Conservation (phyloP, 2,329 filamentous ascomycete genomes). For the Scedosporium aurantiacum region DNA sequence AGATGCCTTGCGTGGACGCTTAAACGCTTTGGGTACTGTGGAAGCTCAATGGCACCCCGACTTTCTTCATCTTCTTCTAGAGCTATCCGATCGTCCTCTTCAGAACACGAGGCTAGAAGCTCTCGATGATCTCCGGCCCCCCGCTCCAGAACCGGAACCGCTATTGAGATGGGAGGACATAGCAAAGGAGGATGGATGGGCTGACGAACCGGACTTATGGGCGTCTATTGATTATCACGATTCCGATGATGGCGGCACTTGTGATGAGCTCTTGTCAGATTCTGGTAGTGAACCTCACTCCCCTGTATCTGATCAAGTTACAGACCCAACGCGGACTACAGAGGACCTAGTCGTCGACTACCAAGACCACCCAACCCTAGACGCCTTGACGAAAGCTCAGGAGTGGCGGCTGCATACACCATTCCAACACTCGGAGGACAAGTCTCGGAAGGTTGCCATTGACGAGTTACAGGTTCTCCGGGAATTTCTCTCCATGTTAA, state of each 20-base stretch:
- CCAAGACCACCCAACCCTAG: constrained; percentile 20
- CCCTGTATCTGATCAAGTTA: constrained; percentile 19
- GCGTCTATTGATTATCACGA: constrained; percentile 56
- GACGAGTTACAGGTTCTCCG: constrained; percentile 64
- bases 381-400: constrained; percentile 21
- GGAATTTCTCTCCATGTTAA: constrained; percentile 77
- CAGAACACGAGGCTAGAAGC: constrained; percentile 55
- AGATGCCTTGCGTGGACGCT: constrained; percentile 50
- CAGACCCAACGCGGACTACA: constrained; percentile 9
- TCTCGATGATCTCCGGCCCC: constrained; percentile 42
- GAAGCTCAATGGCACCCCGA: constrained; percentile 64
- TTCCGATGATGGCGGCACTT: constrained; percentile 53
- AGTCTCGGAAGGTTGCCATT: constrained; percentile 33
- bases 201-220: constrained; percentile 59
- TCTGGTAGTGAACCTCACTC: constrained; percentile 16
- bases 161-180: constrained; percentile 70
- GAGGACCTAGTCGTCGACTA: constrained; percentile 23
- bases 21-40: constrained; percentile 45
- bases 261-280: constrained; percentile 17
- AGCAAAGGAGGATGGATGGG: constrained; percentile 63
- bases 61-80: constrained; percentile 63
- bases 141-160: constrained; percentile 30
- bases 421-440: constrained; percentile 22
- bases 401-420: constrained; percentile 23
- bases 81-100: constrained; percentile 70